Percentiles rank a stretch among this genome's conserved stretches.
These are phyloP conservation scores for Scheffersomyces parashehatae DNA, from an alignment of 1,139 yeast species.

Conservation along the genomic window DNA sequence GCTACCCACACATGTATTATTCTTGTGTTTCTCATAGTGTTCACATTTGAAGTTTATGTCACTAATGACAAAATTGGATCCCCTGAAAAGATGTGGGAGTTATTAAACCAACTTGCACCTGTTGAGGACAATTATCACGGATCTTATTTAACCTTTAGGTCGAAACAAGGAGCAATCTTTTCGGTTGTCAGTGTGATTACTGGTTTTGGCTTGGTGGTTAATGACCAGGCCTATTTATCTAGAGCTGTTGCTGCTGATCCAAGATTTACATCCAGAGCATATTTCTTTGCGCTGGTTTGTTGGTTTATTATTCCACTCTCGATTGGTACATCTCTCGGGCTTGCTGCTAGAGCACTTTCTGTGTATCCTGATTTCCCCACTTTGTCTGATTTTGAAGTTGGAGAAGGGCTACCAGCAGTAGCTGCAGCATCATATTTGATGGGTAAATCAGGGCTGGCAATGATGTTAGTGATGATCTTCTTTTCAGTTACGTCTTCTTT, in stretches of 20 bases:
- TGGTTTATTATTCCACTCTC: slow-evolving; percentile 44
- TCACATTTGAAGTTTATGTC: slow-evolving; percentile 43
- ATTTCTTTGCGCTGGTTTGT: slow-evolving; percentile 43
- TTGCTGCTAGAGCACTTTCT: slow-evolving; percentile 34
- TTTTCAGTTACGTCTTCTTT: slow-evolving; percentile 51
- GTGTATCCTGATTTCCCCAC: slow-evolving; percentile 28
- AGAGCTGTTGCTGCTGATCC: slow-evolving; percentile 38
- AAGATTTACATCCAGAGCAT: slow-evolving; percentile 38
- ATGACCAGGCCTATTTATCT: slow-evolving; percentile 56
- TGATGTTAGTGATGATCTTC: slow-evolving; percentile 47
- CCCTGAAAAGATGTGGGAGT: slow-evolving; percentile 46
- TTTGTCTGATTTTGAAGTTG: slow-evolving; percentile 20
- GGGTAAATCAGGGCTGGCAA: slow-evolving; percentile 46
- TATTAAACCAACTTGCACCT: slow-evolving; percentile 39
- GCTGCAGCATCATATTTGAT: slow-evolving; percentile 42
- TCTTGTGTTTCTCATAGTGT: slow-evolving; percentile 38
- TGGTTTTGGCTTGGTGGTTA: slow-evolving; percentile 66
- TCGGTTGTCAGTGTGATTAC: slow-evolving; percentile 32
- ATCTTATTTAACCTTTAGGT: slow-evolving; percentile 46
- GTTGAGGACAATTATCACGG: slow-evolving; percentile 48
- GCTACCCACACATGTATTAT: slow-evolving; percentile 46
- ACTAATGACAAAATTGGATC: slow-evolving; percentile 46
- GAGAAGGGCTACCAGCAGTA: slow-evolving; percentile 44
- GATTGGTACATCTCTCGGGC: slow-evolving; percentile 44
- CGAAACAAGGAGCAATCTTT: slow-evolving; percentile 41